Conservation (phyloP, 495 filamentous ascomycete genomes). For the Annulohypoxylon nitens region DNA sequence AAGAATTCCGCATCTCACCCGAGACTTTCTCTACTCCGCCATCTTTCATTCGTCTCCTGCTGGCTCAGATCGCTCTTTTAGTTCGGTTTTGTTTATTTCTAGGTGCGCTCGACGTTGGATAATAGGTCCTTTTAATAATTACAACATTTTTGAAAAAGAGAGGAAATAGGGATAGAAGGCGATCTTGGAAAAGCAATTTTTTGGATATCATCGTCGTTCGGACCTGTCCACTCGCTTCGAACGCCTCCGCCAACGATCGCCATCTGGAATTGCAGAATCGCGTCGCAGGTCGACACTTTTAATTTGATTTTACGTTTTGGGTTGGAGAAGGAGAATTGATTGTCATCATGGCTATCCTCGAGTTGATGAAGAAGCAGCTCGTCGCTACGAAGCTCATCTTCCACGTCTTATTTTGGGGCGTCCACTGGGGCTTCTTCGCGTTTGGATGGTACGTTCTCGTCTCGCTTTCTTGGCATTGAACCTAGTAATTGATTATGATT, state of each 20-base stretch:
- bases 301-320: slow-evolving; percentile 45
- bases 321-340: slow-evolving; percentile 43
- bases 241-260: slow-evolving; percentile 35
- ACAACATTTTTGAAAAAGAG: slow-evolving; percentile 24
- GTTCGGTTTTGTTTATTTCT: slow-evolving; percentile 54
- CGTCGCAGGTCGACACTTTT: slow-evolving; percentile 68
- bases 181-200: slow-evolving; percentile 29
- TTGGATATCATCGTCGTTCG: slow-evolving; percentile 29
- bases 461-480: neutral
- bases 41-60: slow-evolving; percentile 64
- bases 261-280: slow-evolving; percentile 41
- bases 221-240: slow-evolving; percentile 39
- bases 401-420: slow-evolving; percentile 85
- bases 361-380: slow-evolving; percentile 69
- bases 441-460: slow-evolving; percentile 81
- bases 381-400: slow-evolving; percentile 79
- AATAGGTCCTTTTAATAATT: slow-evolving; percentile 42
- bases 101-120: slow-evolving; percentile 35
- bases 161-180: slow-evolving; percentile 28
- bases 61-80: slow-evolving; percentile 71
- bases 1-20: slow-evolving; percentile 48
- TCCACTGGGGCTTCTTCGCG: slow-evolving; percentile 84
- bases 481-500: slow-evolving; percentile 40
- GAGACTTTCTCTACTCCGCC: slow-evolving; percentile 57
- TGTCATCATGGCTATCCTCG: slow-evolving; percentile 58